Conservation (phyloP, 1,139 yeast species). For the Trichomonascaceae sp. region DNA sequence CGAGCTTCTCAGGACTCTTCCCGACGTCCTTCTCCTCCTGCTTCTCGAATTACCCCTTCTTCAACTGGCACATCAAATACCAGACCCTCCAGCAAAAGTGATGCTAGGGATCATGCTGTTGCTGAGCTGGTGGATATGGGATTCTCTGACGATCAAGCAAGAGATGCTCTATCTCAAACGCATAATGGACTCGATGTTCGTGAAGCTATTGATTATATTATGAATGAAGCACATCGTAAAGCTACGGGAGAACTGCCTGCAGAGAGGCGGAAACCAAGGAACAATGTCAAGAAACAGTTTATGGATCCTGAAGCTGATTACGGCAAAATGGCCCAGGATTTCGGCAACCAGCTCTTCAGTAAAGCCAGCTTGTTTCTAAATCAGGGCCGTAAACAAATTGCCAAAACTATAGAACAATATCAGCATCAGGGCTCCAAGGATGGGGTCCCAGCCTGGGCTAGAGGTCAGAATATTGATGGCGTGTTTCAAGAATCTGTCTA, state of each 20-base stretch:
- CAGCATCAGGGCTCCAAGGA: slow-evolving; percentile 38
- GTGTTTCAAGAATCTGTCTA: background rate
- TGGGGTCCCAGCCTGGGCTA: slow-evolving; percentile 74
- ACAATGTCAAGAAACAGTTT: background rate
- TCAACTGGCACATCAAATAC: background rate
- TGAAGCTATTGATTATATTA: slow-evolving; percentile 60
- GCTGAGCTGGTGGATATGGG: slow-evolving; percentile 81
- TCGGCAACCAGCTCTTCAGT: slow-evolving; percentile 57
- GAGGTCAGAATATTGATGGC: slow-evolving; percentile 35
- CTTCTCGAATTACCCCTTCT: background rate
- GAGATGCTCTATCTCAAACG: slow-evolving; percentile 50
- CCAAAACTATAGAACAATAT: slow-evolving; percentile 60
- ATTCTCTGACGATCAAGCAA: slow-evolving; percentile 56
- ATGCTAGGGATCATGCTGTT: slow-evolving; percentile 45
- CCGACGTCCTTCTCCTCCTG: background rate
- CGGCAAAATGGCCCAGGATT: slow-evolving; percentile 47
- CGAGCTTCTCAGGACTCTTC: too few species aligned
- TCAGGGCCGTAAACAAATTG: slow-evolving; percentile 56
- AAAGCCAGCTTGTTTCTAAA: slow-evolving; percentile 58
- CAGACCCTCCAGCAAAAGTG: slow-evolving; percentile 11
- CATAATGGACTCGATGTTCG: slow-evolving; percentile 55
- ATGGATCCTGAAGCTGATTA: slow-evolving; percentile 28
- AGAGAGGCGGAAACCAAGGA: background rate
- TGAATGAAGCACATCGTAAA: slow-evolving; percentile 49
- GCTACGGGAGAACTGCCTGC: slow-evolving; percentile 22